Base-by-base conservation (phyloP, 805 yeast genomes). In the Lipomyces yamanashiensis region DNA sequence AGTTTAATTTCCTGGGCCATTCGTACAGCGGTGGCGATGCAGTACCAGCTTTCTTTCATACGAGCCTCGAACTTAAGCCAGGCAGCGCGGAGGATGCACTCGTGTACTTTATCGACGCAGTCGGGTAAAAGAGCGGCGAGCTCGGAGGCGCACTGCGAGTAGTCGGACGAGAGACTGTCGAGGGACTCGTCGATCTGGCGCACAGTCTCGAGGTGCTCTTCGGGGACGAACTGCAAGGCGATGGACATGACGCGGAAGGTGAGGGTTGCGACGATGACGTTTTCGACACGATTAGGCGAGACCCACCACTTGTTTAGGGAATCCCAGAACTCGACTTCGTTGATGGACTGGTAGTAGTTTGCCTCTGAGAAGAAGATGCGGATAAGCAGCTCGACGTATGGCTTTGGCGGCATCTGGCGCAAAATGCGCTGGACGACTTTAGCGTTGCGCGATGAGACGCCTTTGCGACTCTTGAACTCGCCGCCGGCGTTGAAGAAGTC, bases 1-100 rank as follows among this genome's bases (percentile, higher is more conserved):
- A 66, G 58, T 43, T 60, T 55, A 33, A 66, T 64, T 51, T 66
- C 69, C 40, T 66, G 69, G 6, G 69, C 69, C 61, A 63, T 59
- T 15, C 67, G 67, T 15, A 63, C 49, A 17, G 67, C 57, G 39
- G 62, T 63, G n/a, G 64, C 69, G 41, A 63, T 37, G 21, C 59
- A 52, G 45, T 66, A 66, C 69, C 69, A 66, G 55, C 60, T 48
- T 15, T 66, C 67, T 23, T 63, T 66, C 66, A 63, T 63, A 6
- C 67, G 67, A n/a, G 62, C 55, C 54, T 66, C 60, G 61, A 45
- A 57, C 34, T 62, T 58, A 28, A 59, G 62, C 69, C 69, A 66
- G 9, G 59, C 67, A 7, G 64, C 53, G 28, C 37, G 58, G 21
- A 66, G 40, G 7, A 66, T 37, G 47, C 67, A 45, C 40, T 59